Evolutionary conservation across 768 basidiomycete species (phyloP).

Genomic region (Filobasidium floriforme): DNA sequence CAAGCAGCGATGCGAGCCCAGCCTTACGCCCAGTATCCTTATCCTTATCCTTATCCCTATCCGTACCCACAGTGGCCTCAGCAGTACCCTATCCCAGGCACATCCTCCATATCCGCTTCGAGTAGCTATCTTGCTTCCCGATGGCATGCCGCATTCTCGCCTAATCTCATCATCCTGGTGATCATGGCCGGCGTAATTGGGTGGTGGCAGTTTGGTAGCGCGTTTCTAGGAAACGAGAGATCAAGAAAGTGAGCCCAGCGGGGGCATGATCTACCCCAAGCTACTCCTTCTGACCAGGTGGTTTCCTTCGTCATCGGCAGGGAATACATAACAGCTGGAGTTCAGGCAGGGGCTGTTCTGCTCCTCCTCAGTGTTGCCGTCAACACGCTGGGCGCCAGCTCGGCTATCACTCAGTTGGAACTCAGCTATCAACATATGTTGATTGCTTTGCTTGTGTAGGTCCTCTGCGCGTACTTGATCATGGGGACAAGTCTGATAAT

Average conservation of each 20-base stretch:
- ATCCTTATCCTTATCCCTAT: too few relatives aligned
- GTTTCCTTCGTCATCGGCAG: neutral
- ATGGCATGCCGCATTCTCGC: neutral
- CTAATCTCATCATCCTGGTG: neutral
- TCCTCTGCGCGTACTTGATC: neutral
- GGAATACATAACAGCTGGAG: neutral
- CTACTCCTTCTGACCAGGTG: neutral
- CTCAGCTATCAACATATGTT: constrained; percentile 2
- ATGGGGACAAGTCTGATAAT: too few relatives aligned
- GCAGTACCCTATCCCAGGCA: too few relatives aligned
- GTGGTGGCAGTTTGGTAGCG: neutral
- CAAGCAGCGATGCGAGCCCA: too few relatives aligned
- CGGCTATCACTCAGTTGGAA: neutral
- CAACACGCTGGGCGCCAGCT: neutral
- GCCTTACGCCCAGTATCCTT: too few relatives aligned
- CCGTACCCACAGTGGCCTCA: too few relatives aligned
- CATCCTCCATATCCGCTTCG: neutral
- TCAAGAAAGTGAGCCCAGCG: neutral
- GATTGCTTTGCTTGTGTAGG: neutral
- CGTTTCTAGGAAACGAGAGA: neutral
- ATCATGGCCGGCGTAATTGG: neutral
- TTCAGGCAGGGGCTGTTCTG: neutral
- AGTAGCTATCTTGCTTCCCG: neutral
- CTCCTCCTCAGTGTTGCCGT: neutral
- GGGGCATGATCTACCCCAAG: neutral